Conservation (phyloP, 306 rosid species). For the Quercus parvula region DNA sequence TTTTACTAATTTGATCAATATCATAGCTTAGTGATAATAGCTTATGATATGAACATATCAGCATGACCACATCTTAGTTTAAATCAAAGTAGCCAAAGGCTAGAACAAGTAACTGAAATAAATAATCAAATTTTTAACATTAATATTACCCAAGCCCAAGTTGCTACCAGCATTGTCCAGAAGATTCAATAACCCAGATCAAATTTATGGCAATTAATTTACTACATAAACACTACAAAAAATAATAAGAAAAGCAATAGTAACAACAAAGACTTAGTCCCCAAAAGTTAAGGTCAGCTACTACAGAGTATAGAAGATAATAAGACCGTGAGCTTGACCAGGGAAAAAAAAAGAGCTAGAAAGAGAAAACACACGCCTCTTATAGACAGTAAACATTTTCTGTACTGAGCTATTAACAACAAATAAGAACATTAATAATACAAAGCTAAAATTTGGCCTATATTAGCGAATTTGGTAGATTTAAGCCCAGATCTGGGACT, state of each 20-base stretch:
- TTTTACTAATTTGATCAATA: neutral
- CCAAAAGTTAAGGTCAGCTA: too few relatives aligned
- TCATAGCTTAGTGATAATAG: neutral
- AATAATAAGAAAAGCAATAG: neutral
- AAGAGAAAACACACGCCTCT: neutral
- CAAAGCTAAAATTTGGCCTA: neutral
- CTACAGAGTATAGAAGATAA: too few relatives aligned
- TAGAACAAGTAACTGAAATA: neutral
- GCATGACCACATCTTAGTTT: neutral
- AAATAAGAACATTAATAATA: neutral
- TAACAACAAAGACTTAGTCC: too few relatives aligned
- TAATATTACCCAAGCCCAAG: neutral
- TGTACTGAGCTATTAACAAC: neutral
- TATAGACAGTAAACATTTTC: neutral
- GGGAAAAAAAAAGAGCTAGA: neutral
- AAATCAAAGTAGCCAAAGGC: neutral
- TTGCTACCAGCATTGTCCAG: neutral
- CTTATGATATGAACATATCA: neutral
- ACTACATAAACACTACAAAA: neutral
- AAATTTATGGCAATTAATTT: constrained; percentile 15
- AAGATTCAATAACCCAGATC: constrained; percentile 32
- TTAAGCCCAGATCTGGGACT: constrained; percentile 55
- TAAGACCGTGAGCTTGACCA: neutral
- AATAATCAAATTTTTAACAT: neutral
- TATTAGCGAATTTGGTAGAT: constrained; percentile 21